A percentile compares a stretch with the other conserved stretches of the same genome.
These are phyloP conservation scores for Globisporangium splendens DNA, from an alignment of 352 stramenopile genomes.

Conservation along the genomic window DNA sequence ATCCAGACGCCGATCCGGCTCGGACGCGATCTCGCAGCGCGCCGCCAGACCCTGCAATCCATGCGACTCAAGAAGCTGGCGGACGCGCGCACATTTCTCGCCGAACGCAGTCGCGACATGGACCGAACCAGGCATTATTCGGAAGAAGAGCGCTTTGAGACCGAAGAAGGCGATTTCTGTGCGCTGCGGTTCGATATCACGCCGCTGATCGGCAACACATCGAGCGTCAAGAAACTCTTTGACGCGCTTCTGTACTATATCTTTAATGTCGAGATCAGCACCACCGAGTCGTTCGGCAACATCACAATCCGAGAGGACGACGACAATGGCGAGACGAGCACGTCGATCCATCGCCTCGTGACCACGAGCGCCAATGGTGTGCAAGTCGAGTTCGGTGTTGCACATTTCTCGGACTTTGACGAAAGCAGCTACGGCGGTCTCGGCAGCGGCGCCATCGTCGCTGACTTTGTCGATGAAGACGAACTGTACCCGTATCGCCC, in stretches of 20 bases:
- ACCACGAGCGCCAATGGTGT: neutral
- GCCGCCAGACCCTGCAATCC: neutral
- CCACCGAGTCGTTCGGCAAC: conserved; percentile 39
- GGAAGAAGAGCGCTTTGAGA: conserved; percentile 25
- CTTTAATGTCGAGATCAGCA: conserved; percentile 36
- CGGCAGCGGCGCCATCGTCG: conserved; percentile 16
- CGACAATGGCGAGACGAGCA: neutral
- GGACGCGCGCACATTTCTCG: conserved; percentile 1
- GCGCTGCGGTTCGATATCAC: conserved; percentile 33
- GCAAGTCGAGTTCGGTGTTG: conserved; percentile 8
- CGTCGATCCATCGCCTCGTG: conserved; percentile 7
- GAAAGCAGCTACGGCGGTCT: neutral
- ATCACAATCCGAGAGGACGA: conserved; percentile 45
- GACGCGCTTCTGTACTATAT: conserved; percentile 33
- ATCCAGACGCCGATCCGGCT: conserved; percentile 31
- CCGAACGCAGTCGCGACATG: neutral
- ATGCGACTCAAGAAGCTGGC: neutral
- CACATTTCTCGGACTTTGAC: conserved; percentile 4
- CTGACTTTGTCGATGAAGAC: conserved; percentile 47
- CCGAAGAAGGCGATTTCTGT: conserved; percentile 26
- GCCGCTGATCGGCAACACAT: conserved; percentile 20
- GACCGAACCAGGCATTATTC: conserved; percentile 11
- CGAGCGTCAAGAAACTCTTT: conserved; percentile 31
- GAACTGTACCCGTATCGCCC: conserved; percentile 41
- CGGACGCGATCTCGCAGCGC: neutral